Evolutionary conservation across 805 yeast species (phyloP).

Genomic region (Ogataea methylovora): DNA sequence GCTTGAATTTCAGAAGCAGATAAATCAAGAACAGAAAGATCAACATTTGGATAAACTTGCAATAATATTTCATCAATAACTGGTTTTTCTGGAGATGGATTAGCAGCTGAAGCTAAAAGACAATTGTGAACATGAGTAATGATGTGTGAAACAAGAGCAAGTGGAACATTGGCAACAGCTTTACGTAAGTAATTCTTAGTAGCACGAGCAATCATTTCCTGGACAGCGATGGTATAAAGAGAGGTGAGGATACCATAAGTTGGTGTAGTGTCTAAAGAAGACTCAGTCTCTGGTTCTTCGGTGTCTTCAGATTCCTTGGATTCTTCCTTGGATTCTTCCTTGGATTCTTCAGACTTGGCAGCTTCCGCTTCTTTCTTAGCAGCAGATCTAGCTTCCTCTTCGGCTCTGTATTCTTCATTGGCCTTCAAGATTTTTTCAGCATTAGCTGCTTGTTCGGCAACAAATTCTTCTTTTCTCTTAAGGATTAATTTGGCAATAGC

Average conservation of each 20-base stretch:
- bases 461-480: slow-evolving; percentile 15
- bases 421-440: slow-evolving; percentile 25
- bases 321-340: slow-evolving; percentile 24
- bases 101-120: slow-evolving; percentile 48
- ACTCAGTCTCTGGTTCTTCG: slow-evolving; percentile 22
- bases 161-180: slow-evolving; percentile 33
- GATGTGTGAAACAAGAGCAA: slow-evolving; percentile 47
- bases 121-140: slow-evolving; percentile 68
- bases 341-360: slow-evolving; percentile 19
- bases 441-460: slow-evolving; percentile 11
- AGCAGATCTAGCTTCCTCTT: slow-evolving; percentile 16
- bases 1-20: slow-evolving; percentile 37
- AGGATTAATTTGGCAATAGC: slow-evolving; percentile 31
- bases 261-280: slow-evolving; percentile 37
- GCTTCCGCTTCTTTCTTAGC: slow-evolving; percentile 22
- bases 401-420: slow-evolving; percentile 5
- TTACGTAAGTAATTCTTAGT: slow-evolving; percentile 65
- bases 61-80: slow-evolving; percentile 33
- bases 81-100: slow-evolving; percentile 30
- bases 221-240: slow-evolving; percentile 39
- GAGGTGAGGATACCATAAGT: slow-evolving; percentile 35
- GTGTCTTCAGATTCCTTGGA: slow-evolving; percentile 25
- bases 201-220: slow-evolving; percentile 77
- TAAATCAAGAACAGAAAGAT: slow-evolving; percentile 32
- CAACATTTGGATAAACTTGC: slow-evolving; percentile 34